Conservation (phyloP, 108 stramenopile species). For the Nitzschia sp. region DNA sequence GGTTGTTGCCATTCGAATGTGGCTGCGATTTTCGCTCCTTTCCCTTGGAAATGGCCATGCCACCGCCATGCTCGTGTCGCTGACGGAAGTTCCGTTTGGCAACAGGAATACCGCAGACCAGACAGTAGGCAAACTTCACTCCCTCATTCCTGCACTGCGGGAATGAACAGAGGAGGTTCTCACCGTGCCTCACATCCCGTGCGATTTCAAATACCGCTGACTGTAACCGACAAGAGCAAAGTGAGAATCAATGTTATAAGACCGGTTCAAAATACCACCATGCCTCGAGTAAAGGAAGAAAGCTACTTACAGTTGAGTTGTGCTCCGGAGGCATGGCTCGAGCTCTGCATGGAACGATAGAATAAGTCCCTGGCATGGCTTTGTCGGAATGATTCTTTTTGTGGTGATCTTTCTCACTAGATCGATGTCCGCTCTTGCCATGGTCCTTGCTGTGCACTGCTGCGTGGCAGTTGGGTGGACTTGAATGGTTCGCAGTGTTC, state of each 20-base stretch:
- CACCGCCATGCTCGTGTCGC: conserved; percentile 56
- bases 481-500: no score
- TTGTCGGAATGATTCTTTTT: background rate
- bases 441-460: no score
- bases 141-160: conserved; percentile 51
- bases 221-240: conserved; percentile 37
- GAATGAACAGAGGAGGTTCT: conserved; percentile 58
- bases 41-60: background rate
- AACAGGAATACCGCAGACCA: conserved; percentile 67
- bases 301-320: background rate
- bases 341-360: conserved; percentile 3
- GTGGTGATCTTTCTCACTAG: background rate
- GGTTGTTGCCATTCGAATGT: background rate
- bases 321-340: background rate
- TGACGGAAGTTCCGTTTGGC: conserved; percentile 79
- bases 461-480: no score
- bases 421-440: no score
- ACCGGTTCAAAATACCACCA: no score
- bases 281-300: background rate
- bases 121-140: conserved; percentile 67
- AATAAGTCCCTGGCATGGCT: background rate
- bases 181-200: conserved; percentile 52
- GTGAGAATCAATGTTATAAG: no score
- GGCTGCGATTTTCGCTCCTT: background rate
- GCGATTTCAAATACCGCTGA: conserved; percentile 63